These are phyloP conservation scores for Silene coronaria DNA, from an alignment of 179 eudicot species.

Conservation along the genomic window DNA sequence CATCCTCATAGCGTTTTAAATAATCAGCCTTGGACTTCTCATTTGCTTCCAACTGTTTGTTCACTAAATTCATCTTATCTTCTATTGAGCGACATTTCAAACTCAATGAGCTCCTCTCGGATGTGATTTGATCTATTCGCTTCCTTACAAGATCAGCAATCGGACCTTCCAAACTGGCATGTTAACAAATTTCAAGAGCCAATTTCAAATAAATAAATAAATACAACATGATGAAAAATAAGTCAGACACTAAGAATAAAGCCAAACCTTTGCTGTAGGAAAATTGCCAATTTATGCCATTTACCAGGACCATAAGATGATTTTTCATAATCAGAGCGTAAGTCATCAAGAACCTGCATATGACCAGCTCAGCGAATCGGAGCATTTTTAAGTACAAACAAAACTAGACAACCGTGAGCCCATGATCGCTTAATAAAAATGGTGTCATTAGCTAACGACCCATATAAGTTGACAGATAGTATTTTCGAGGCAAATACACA, in stretches of 20 bases:
- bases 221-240: background rate
- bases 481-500: too few species aligned
- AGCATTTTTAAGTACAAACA: background rate
- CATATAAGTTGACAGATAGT: too few species aligned
- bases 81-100: constrained; percentile 80
- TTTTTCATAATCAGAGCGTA: constrained; percentile 64
- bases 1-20: constrained; percentile 80
- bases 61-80: constrained; percentile 67
- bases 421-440: background rate
- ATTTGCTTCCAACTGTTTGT: constrained; percentile 85
- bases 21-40: constrained; percentile 85
- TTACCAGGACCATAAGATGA: constrained; percentile 87
- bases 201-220: background rate
- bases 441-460: background rate
- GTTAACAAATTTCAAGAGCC: background rate
- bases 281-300: constrained; percentile 62
- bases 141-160: constrained; percentile 75
- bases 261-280: constrained; percentile 75
- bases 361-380: background rate
- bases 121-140: constrained; percentile 73
- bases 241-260: background rate
- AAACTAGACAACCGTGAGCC: background rate
- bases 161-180: constrained; percentile 85
- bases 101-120: constrained; percentile 72
- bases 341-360: constrained; percentile 69